Evolutionary conservation across 2,329 filamentous ascomycete species (phyloP).

Genomic region (Venturia carpophila): DNA sequence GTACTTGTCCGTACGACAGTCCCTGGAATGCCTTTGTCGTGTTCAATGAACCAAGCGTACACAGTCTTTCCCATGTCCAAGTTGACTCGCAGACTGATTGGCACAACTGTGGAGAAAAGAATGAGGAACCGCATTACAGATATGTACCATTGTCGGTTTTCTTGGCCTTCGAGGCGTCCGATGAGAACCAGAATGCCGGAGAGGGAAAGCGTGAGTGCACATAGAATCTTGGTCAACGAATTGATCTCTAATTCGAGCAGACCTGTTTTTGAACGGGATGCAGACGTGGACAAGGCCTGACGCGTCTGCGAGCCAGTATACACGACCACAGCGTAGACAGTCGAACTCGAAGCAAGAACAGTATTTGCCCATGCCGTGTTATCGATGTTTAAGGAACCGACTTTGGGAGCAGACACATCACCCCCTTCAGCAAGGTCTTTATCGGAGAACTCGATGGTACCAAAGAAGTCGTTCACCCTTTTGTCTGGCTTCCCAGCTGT

Average conservation of each 20-base stretch:
- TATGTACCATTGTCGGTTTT: conserved; percentile 76
- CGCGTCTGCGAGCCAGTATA: conserved; percentile 94
- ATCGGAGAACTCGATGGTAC: conserved; percentile 65
- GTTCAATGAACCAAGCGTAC: conserved; percentile 92
- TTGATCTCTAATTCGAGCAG: conserved; percentile 95
- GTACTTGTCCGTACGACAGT: conserved; percentile 94
- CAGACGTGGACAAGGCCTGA: conserved; percentile 84
- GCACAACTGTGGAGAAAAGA: conserved; percentile 97
- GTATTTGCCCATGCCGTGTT: conserved; percentile 99
- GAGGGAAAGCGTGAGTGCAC: conserved; percentile 74
- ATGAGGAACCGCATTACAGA: conserved; percentile 98
- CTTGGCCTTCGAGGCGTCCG: conserved; percentile 68
- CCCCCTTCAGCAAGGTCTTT: conserved; percentile 19
- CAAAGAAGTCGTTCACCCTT: conserved; percentile 89
- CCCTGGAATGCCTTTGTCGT: conserved; percentile 79
- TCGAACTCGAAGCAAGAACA: conserved; percentile 86
- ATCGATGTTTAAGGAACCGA: conserved; percentile 77
- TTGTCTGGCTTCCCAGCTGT: conserved; percentile 85
- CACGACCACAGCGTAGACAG: conserved; percentile 79
- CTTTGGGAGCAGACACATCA: conserved; percentile 36
- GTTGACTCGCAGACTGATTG: conserved; percentile 92
- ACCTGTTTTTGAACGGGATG: conserved; percentile 88
- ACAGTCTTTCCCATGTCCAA: conserved; percentile 95
- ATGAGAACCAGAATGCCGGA: conserved; percentile 69
- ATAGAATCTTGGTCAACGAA: conserved; percentile 91